Base-by-base conservation (phyloP, 179 eudicot genomes). In the Beta macrorhiza region DNA sequence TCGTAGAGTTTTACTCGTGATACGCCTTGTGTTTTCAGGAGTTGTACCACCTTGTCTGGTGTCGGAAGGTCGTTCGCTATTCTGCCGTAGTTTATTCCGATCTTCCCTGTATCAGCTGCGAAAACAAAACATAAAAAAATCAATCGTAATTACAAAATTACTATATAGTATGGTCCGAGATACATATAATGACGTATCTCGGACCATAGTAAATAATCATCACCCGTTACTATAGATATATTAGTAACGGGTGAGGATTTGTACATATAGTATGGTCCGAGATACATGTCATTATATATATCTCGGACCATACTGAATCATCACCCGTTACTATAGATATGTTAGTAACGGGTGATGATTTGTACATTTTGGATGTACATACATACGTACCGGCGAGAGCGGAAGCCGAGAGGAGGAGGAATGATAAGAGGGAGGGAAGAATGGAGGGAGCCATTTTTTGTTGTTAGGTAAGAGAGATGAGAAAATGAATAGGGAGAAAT, bases 51-150 rank as follows among this genome's bases (percentile, higher is more conserved):
- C 67, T 87, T 75, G 7, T 86, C 0, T 1, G 98, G 93, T 2
- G 80, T 32, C 1, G 95, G 97, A 62, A 93, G 93, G 75, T 95
- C 77, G 85, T 92, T 55, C 0, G 93, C 98, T 29, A 95, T 74
- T 47, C 97, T 85, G 51, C 98, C 98, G 58, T 93, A 95, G 90
- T 93, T 92, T 11, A 95, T 76, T 13, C 93, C 97, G 25, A 95
- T 72, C 8, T 82, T 67, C 47, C 93, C 98, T 20, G 85, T n/a
- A 45, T 74, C 86, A 80, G 76, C 45, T 42, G 69, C 13, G 80
- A 5, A 13, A 75, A 9, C 29, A 19, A 0, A 16, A 0, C 11
- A 80, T 6, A 16, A 3, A 45, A 6, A 47, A 16, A 67, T 32
- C 10, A 4, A 11, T 7, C n/a, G 13, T 14, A 29, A 58, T 2